phyloP scores from a whole-genome alignment of 75 land plant species.

The Selaginella moellendorffii region DNA sequence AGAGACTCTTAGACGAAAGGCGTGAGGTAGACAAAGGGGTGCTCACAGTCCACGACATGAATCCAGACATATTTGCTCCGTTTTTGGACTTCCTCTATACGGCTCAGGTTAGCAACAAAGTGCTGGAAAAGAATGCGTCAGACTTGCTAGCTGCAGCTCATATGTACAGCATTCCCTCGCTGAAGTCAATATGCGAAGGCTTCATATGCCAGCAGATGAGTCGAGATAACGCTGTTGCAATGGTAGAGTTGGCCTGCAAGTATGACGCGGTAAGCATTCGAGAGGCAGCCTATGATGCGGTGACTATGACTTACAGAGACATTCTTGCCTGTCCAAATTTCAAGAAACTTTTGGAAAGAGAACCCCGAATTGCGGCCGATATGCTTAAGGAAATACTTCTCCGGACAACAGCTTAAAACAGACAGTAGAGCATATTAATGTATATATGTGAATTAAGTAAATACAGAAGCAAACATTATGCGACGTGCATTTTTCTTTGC shows the following conservation, averaged over 20 bases:
- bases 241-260: slow-evolving; percentile 12
- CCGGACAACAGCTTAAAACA: too few relatives aligned
- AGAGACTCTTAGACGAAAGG: slow-evolving; percentile 1
- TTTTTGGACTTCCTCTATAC: slow-evolving; percentile 8
- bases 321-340: slow-evolving; percentile 10
- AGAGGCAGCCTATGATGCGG: slow-evolving; percentile 13
- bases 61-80: neutral
- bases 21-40: neutral
- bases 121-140: slow-evolving; percentile 1
- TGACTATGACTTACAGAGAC: slow-evolving; percentile 4
- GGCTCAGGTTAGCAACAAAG: neutral
- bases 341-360: slow-evolving; percentile 8
- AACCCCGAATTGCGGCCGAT: slow-evolving; percentile 12
- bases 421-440: too few relatives aligned
- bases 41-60: neutral
- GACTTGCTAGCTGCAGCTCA: slow-evolving; percentile 10
- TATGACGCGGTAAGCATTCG: neutral
- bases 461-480: too few relatives aligned
- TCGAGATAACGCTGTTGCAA: slow-evolving; percentile 4
- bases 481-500: too few relatives aligned
- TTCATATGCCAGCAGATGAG: neutral
- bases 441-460: too few relatives aligned
- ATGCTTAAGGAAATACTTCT: slow-evolving; percentile 12
- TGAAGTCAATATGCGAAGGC: slow-evolving; percentile 6
- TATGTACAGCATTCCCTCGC: neutral